Conservation (phyloP, 345 rosid genomes). For the Lumnitzera littorea region DNA sequence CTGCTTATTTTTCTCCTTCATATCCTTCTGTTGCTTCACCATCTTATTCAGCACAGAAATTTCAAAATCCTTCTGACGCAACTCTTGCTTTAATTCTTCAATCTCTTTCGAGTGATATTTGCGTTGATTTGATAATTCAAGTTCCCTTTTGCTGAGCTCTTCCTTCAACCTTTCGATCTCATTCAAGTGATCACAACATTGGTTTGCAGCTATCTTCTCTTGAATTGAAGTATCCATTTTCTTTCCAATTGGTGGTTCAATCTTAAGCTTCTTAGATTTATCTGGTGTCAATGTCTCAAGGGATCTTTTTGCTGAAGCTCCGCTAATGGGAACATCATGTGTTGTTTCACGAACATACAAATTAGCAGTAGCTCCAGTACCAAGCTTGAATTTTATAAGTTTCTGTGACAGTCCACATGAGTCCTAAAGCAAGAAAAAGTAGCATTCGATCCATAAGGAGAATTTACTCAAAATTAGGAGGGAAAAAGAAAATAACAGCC, state of each 20-base stretch:
- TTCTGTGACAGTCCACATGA: conserved; percentile 55
- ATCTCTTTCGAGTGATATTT: conserved; percentile 8
- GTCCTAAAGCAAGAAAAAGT: conserved; percentile 40
- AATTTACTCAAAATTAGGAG: background rate
- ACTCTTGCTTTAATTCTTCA: conserved; percentile 12
- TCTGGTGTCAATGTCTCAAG: conserved; percentile 9
- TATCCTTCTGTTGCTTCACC: conserved; percentile 7
- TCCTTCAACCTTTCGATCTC: conserved; percentile 47
- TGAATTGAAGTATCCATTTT: no score
- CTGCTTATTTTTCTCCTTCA: background rate
- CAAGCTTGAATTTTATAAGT: conserved; percentile 25
- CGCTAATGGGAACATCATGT: conserved; percentile 9
- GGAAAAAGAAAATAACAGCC: background rate
- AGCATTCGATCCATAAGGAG: no score
- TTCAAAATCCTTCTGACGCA: conserved; percentile 9
- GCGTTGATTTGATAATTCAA: conserved; percentile 19
- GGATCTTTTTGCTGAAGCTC: conserved; percentile 25
- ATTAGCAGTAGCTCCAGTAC: conserved; percentile 25
- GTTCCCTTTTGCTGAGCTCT: conserved; percentile 37
- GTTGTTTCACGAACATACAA: conserved; percentile 53
- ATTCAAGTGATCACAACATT: conserved; percentile 20
- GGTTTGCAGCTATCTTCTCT: conserved; percentile 11
- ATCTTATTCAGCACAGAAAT: conserved; percentile 12
- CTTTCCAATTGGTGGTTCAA: conserved; percentile 8
- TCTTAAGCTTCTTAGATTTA: conserved; percentile 31